A percentile compares a stretch with the other conserved stretches of the same genome.
Evolutionary conservation across 441 rosid genomes (phyloP).

Genomic region (Pelargonium myrrhifolium): DNA sequence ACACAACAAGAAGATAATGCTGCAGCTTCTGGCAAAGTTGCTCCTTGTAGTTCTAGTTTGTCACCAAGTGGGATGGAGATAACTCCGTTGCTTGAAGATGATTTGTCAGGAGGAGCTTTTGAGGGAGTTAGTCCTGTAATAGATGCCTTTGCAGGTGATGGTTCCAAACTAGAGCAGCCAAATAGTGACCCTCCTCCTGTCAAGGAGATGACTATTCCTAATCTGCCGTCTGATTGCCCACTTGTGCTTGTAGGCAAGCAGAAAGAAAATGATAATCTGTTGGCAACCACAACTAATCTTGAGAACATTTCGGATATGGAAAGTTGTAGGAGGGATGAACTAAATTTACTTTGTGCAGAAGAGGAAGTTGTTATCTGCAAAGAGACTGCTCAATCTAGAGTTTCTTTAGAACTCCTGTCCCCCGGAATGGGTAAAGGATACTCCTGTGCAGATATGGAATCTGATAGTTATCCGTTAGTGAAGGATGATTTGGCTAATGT

Average conservation of each 20-base stretch:
- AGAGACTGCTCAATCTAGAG: slow-evolving; percentile 1
- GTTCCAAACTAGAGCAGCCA: slow-evolving; percentile 22
- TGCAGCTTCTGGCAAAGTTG: slow-evolving; percentile 22
- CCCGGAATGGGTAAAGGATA: neutral
- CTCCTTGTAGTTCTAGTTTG: slow-evolving; percentile 20
- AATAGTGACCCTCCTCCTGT: slow-evolving; percentile 26
- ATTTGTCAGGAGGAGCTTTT: slow-evolving; percentile 26
- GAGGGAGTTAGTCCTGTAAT: slow-evolving; percentile 24
- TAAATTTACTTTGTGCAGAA: neutral
- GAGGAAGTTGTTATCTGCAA: neutral
- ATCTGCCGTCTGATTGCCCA: slow-evolving; percentile 16
- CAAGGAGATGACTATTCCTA: slow-evolving; percentile 27
- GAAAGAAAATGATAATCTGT: slow-evolving; percentile 25
- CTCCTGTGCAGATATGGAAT: slow-evolving; percentile 2
- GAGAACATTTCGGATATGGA: slow-evolving; percentile 8
- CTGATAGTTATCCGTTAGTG: slow-evolving; percentile 12
- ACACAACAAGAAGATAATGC: slow-evolving; percentile 23
- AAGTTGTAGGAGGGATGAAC: slow-evolving; percentile 5
- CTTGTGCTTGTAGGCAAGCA: slow-evolving; percentile 31
- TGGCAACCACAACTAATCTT: slow-evolving; percentile 23
- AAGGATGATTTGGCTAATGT: slow-evolving; percentile 28
- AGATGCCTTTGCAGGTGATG: slow-evolving; percentile 28
- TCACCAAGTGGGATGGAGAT: slow-evolving; percentile 17
- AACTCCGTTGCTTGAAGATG: slow-evolving; percentile 16
- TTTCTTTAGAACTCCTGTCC: neutral